Base-by-base conservation (phyloP, 805 yeast genomes). In the Nakazawaea pomicola region DNA sequence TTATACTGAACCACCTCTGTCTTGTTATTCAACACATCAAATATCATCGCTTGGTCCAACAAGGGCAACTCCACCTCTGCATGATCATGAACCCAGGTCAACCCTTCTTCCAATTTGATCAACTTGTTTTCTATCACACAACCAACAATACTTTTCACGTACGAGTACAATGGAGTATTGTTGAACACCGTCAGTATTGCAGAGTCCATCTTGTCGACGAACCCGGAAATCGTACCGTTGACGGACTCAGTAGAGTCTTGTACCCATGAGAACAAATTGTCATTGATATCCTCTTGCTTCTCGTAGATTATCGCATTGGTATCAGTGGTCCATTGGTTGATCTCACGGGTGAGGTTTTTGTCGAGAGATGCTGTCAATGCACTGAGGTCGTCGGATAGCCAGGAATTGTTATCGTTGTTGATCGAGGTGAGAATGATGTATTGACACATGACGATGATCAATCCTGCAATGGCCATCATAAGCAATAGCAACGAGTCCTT, bases 71-170 rank as follows among this genome's bases (percentile, higher is more conserved):
- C 48, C 2, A 89, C 60, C 12, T 76, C 67, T 3, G 89, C 68
- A 47, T 84, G 67, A 27, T 80, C 64, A 49, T 81, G 68, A 1
- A 89, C 63, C 97, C 97, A 93, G 2, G 80, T 72, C 41, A 90
- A 60, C 0, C 95, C 98, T 23, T 73, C 55, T 47, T 84, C 84
- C 2, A 88, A 65, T 17, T 72, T 67, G 11, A 67, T 68, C 6
- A 91, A 57, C 52, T 91, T 93, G 36, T 82, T 67, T 14, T 86
- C 91, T 29, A 93, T 67, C 3, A 86, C 76, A 62, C 99, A 91
- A 24, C 80, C 78, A 4, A 90, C 83, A 0, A 88, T 77, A 0
- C 81, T 70, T 21, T 71, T 68, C 34, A 88, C 68, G 0, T 95
- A 84, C 1, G 56, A 56, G 35, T 78, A 74, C 9, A 91, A 61